phyloP scores from a whole-genome alignment of 768 basidiomycete species.

The Cytidiella melzeri region DNA sequence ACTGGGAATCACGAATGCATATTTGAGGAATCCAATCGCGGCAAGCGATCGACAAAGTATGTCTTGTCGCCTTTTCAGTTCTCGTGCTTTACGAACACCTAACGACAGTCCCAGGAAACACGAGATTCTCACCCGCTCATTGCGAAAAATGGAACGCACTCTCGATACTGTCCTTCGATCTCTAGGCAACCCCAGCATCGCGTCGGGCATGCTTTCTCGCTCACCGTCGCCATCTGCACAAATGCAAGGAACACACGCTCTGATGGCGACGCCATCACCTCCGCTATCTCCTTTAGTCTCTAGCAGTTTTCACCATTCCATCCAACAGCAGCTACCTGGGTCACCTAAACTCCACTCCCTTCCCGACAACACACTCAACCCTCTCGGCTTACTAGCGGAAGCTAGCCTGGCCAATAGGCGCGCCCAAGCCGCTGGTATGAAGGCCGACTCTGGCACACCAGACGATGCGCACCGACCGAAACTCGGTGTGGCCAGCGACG shows the following conservation, averaged over 20 bases:
- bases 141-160: constrained; percentile 88
- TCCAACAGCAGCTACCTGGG: constrained; percentile 26
- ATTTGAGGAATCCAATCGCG: constrained; percentile 95
- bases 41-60: constrained; percentile 83
- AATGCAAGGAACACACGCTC: constrained; percentile 44
- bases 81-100: constrained; percentile 21
- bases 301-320: constrained; percentile 42
- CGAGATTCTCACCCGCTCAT: constrained; percentile 70
- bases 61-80: constrained; percentile 16
- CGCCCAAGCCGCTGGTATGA: constrained; percentile 36
- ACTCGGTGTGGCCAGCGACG: constrained; percentile 76
- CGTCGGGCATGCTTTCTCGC: constrained; percentile 75
- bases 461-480: constrained; percentile 24
- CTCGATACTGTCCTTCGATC: constrained; percentile 89
- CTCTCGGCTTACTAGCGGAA: constrained; percentile 88
- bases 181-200: constrained; percentile 77
- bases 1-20: constrained; percentile 84
- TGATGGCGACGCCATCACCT: constrained; percentile 35
- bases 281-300: constrained; percentile 28
- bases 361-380: constrained; percentile 90
- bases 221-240: constrained; percentile 67
- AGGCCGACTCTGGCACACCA: constrained; percentile 8
- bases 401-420: constrained; percentile 75
- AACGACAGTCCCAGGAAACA: constrained; percentile 58
- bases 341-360: constrained; percentile 88